These are phyloP conservation scores for Prosopis cineraria DNA, from an alignment of 306 rosid species.

Conservation along the genomic window DNA sequence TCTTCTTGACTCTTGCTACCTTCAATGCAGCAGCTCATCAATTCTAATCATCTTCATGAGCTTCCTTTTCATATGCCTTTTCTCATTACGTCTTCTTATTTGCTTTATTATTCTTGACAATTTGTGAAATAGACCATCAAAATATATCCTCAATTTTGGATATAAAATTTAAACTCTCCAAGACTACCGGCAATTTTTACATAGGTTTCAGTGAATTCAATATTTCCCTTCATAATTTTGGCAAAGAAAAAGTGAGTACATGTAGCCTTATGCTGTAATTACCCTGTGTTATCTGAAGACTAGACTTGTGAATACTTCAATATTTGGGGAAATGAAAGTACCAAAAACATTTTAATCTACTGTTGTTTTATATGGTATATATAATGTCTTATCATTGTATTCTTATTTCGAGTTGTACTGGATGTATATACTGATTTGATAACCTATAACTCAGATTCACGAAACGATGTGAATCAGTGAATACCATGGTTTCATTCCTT, in stretches of 20 bases:
- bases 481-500: conserved; percentile 80
- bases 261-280: not conserved
- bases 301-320: not conserved
- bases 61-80: not conserved
- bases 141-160: not conserved
- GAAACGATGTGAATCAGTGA: conserved; percentile 79
- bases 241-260: not conserved
- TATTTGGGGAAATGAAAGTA: conserved; percentile 5
- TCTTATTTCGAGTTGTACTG: conserved; percentile 22
- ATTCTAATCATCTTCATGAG: not conserved
- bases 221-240: not conserved
- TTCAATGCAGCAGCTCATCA: not conserved
- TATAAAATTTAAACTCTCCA: not conserved
- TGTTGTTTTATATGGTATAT: not conserved
- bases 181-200: not conserved
- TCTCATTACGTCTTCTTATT: not conserved
- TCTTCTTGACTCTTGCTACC: not conserved
- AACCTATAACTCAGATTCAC: conserved; percentile 48
- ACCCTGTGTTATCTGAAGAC: not conserved
- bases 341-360: conserved; percentile 32
- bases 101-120: not conserved
- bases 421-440: conserved; percentile 43
- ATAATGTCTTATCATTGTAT: conserved; percentile 20
- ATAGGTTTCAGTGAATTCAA: not conserved
- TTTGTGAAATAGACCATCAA: not conserved